Evolutionary conservation across 345 rosid species (phyloP).

Genomic region (Bretschneidera sinensis): DNA sequence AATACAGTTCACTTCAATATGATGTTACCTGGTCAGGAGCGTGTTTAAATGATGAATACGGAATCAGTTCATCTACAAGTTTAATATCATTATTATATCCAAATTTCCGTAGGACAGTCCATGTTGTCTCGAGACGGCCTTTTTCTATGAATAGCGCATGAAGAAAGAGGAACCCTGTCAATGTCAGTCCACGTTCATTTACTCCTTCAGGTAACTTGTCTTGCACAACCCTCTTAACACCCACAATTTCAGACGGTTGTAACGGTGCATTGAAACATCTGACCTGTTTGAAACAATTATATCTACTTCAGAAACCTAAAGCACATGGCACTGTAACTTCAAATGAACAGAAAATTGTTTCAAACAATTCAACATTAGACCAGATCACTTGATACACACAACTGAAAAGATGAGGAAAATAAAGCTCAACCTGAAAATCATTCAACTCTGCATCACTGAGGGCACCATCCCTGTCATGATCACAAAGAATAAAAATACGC

Average conservation of each 20-base stretch:
- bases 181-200: conserved; percentile 84
- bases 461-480: conserved; percentile 63
- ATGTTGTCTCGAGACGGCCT: conserved; percentile 98
- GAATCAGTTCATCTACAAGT: conserved; percentile 83
- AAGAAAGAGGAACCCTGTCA: conserved; percentile 92
- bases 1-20: background rate
- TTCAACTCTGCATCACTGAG: conserved; percentile 67
- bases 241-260: conserved; percentile 93
- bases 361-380: too few species aligned
- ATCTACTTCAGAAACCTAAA: too few species aligned
- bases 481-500: conserved; percentile 73
- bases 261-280: conserved; percentile 94
- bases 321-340: background rate
- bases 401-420: background rate
- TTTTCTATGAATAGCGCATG: conserved; percentile 97
- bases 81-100: conserved; percentile 94
- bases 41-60: conserved; percentile 57
- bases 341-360: too few species aligned
- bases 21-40: conserved; percentile 80
- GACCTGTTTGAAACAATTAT: conserved; percentile 54
- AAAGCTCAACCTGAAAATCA: conserved; percentile 60
- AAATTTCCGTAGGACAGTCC: conserved; percentile 91
- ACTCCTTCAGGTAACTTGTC: conserved; percentile 92
- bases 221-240: conserved; percentile 93
- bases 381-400: background rate